Evolutionary conservation across 352 stramenopile genomes (phyloP), one percentile per base, ranked within the genome.

Genomic region (Elongisporangium prolatum): DNA sequence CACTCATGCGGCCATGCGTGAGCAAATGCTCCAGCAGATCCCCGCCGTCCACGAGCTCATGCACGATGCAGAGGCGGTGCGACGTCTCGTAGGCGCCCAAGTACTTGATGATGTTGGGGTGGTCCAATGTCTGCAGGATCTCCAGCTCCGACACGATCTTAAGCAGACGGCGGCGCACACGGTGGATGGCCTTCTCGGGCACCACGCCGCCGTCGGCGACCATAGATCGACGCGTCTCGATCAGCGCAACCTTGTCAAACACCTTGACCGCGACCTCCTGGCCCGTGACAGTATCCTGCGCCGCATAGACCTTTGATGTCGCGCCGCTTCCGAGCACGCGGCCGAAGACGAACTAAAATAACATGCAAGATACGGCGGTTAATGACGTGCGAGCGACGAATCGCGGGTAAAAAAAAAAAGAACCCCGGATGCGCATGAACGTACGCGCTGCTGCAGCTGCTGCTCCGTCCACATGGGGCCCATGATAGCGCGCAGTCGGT

Each of bases 81-180:
- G 81, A 84, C 21, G 82, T 94, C 64, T 94, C 84, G 61, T 80
- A 90, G 16, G 78, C 82, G 54, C 80, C 75, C 5, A 89, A 47
- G 52, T 73, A 90, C 62, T 89, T 76, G 55, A 94, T 88, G 52
- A 94, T 86, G 56, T 94, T 91, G 3, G 78, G 77, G 62, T 94
- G 84, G 21, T 81, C 53, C 49, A 94, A 77, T 50, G 69, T 71
- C 59, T 78, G 80, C 38, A 74, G 79, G 61, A 93, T 88, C 61
- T 91, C 82, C n/a, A 94, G 67, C 64, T 94, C 84, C n/a, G 77
- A 88, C 48, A 92, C 57, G 52, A 94, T 76, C 63, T 94, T 94
- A 25, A 88, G 64, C 48, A 94, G 78, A 21, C 84, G 74, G 20
- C 84, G 68, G 4, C 75, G 77, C 49, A 86, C 84, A 48, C 84